phyloP scores from a whole-genome alignment of 345 rosid genomes.

The Schrenkiella parvula region DNA sequence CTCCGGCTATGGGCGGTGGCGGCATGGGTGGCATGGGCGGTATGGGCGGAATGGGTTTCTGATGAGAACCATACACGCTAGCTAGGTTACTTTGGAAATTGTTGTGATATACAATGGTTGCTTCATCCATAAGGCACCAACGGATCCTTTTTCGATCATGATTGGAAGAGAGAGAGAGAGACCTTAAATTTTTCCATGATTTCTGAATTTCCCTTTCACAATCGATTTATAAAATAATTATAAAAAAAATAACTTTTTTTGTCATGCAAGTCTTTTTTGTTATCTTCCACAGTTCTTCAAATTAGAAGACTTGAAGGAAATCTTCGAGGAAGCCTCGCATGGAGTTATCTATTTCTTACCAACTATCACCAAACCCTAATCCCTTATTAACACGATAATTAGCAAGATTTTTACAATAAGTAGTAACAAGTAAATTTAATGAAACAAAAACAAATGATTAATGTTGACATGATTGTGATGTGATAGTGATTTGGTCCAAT shows the following conservation, averaged over 20 bases:
- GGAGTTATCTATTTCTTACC: slow-evolving; percentile 21
- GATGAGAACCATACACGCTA: slow-evolving; percentile 36
- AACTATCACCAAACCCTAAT: slow-evolving; percentile 23
- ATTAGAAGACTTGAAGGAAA: background rate
- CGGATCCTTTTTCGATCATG: background rate
- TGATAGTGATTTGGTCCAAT: background rate
- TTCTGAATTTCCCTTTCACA: background rate
- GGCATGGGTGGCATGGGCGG: slow-evolving; percentile 72
- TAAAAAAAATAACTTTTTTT: background rate
- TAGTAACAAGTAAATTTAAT: too few relatives aligned
- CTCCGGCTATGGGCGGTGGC: slow-evolving; percentile 55
- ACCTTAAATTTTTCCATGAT: background rate
- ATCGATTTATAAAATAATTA: background rate
- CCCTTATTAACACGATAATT: background rate
- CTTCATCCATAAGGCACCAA: slow-evolving; percentile 2
- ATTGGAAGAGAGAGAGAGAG: background rate
- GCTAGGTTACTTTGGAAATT: slow-evolving; percentile 2
- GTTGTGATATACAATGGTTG: background rate
- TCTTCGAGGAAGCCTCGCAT: background rate
- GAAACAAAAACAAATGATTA: too few relatives aligned
- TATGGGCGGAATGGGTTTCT: slow-evolving; percentile 93
- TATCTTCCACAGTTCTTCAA: background rate
- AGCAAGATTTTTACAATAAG: background rate
- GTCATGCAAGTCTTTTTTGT: background rate
- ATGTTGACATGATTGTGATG: too few relatives aligned